A percentile compares a stretch with the other conserved stretches of the same genome.
These are phyloP conservation scores for Kitagawia praeruptora DNA, from an alignment of 129 eudicot species.

Conservation along the genomic window DNA sequence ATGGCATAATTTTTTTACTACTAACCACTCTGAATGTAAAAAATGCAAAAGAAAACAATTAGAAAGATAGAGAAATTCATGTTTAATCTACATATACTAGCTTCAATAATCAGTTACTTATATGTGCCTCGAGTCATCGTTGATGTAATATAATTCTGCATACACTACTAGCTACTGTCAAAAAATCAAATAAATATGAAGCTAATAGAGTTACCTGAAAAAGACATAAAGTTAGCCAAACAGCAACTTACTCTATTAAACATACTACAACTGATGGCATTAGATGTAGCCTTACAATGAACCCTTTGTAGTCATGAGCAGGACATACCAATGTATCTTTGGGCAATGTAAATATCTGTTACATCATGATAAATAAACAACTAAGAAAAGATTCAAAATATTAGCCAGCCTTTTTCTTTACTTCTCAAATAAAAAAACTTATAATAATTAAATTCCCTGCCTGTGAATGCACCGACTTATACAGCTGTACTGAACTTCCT, in stretches of 20 bases:
- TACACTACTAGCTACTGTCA: too few relatives aligned
- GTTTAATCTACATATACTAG: too few relatives aligned
- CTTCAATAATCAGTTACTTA: too few relatives aligned
- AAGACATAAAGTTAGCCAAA: conserved; percentile 11
- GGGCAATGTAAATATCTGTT: conserved; percentile 83
- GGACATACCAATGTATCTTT: conserved; percentile 79
- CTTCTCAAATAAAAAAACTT: neutral
- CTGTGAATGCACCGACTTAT: conserved; percentile 89
- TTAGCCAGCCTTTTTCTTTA: neutral
- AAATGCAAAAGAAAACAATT: too few relatives aligned
- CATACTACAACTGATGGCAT: neutral
- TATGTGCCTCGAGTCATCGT: too few relatives aligned
- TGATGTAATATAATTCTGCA: too few relatives aligned
- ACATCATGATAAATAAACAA: conserved; percentile 17
- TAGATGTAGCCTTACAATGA: conserved; percentile 45
- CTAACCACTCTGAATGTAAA: too few relatives aligned
- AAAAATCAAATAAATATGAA: too few relatives aligned
- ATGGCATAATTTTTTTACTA: too few relatives aligned
- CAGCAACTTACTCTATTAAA: conserved; percentile 8
- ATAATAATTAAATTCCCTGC: conserved; percentile 33
- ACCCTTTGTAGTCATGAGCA: conserved; percentile 98
- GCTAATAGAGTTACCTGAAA: conserved; percentile 39
- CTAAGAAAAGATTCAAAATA: conserved; percentile 1
- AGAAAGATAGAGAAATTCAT: too few relatives aligned
- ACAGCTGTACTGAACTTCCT: conserved; percentile 84